A percentile compares a stretch with the other conserved stretches of the same genome.
Evolutionary conservation across 2,329 filamentous ascomycete genomes (phyloP).

Genomic region (Laburnicola sp.): DNA sequence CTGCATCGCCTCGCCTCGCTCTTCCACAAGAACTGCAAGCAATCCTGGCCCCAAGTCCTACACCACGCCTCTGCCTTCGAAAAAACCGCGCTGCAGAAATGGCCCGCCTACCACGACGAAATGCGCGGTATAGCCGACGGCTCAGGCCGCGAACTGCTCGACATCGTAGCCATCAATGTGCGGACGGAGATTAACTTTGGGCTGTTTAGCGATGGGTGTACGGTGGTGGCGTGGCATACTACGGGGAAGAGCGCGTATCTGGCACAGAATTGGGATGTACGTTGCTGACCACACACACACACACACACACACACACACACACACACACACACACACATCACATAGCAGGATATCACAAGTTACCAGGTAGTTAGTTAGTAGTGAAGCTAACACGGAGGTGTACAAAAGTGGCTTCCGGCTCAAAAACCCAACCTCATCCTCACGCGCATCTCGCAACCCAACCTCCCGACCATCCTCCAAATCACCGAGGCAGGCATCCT

Average conservation of each 20-base stretch:
- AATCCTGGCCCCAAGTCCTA: constrained; percentile 53
- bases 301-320: no score
- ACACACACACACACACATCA: no score
- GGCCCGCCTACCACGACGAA: constrained; percentile 51
- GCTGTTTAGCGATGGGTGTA: constrained; percentile 62
- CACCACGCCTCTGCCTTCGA: constrained; percentile 54
- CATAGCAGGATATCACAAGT: no score
- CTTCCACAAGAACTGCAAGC: constrained; percentile 52
- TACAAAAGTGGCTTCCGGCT: constrained; percentile 52
- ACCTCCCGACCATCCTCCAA: constrained; percentile 56
- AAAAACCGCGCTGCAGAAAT: constrained; percentile 47
- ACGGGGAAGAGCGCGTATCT: constrained; percentile 48
- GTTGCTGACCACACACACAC: constrained; percentile 8
- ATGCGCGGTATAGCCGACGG: constrained; percentile 59
- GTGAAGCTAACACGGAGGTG: constrained; percentile 2
- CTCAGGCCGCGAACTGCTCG: constrained; percentile 49
- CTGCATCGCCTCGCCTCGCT: constrained; percentile 49
- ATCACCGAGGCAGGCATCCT: constrained; percentile 65
- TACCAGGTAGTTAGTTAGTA: background rate
- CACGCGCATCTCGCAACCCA: constrained; percentile 50
- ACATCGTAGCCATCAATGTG: constrained; percentile 62
- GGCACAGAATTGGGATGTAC: constrained; percentile 62
- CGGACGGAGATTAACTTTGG: constrained; percentile 62
- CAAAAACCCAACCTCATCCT: constrained; percentile 57
- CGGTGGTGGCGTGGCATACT: constrained; percentile 54